Evolutionary conservation across 78 protist genomes (phyloP), one percentile per base, ranked within the genome.

Genomic region (Thecamonas trahens): DNA sequence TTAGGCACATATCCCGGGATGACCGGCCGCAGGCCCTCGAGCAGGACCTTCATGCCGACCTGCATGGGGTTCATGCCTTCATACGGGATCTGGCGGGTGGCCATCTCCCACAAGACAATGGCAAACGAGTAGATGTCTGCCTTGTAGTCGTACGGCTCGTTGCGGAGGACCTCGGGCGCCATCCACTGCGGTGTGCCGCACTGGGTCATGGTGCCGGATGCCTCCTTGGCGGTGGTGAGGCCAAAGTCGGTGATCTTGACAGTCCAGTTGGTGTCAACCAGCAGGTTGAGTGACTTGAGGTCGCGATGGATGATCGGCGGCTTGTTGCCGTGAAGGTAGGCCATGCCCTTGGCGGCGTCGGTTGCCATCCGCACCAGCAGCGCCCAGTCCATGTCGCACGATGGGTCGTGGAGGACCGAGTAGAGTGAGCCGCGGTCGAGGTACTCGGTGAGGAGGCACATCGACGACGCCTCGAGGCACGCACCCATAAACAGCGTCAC

Each of bases 21-120:
- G 17, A 58, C 66, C n/a, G 78, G 85, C 29, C 85, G 53, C n/a
- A 71, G 38, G 18, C 61, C 40, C 44, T 71, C 63, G 17, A 74
- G 49, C 28, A 79, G 52, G 7, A 72, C 75, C 20, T 70, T 69
- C 59, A 84, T 53, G 14, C 81, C 83, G 26, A 65, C 63, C 58
- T 76, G 84, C 29, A 63, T 67, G 1, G 61, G 49, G 45, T 61
- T 68, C 18, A 74, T 26, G 28, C 68, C 87, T 17, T 74, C 52
- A 45, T 77, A 87, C 15, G 92, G 92, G 22, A 50, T n/a, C 59
- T 76, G 61, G 4, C 85, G 70, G 32, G 84, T 74, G 29, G 72
- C 63, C 64, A 87, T 26, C 44, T 87, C 92, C 92, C 92, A 86
- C n/a, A 86, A 44, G 35, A 80, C 67, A 47, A 67, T 57, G n/a